Base-by-base conservation (phyloP, 1,284 basidiomycete species). In the Neotropicomus parvogracilis region DNA sequence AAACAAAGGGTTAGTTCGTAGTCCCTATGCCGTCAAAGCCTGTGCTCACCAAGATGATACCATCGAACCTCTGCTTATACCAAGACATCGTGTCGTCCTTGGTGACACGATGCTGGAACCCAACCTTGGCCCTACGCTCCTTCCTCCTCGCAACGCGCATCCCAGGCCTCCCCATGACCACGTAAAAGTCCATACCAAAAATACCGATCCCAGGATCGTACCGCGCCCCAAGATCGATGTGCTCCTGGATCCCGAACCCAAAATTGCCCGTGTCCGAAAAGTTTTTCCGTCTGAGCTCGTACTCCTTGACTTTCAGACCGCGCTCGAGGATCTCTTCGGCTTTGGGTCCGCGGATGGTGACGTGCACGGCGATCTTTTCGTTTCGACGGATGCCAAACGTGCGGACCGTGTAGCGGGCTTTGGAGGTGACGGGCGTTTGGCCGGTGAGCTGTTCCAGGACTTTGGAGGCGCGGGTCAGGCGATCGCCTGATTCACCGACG, bases 321-420 rank as follows among this genome's bases (percentile, higher is more conserved):
- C 97, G 93, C 81, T 99, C 97, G 64, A 99, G 81, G 72, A 97
- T 98, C 75, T 99, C 95, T 83, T 99, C 95, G 45, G 95, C 95
- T 78, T 99, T 99, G 65, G 95, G 95, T 43, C 95, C 95, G 61
- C 95, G 93, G 77, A 99, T 97, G 69, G 95, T 99, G 69, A 99
- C 95, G 78, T 99, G 95, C 64, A 90, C 91, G 49, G 97, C 97
- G 69, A 99, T 99, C 85, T 99, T 98, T 79, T 99, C 97, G 82
- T 99, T 99, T 79, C 95, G 91, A 72, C 97, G 91, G 80, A 99
- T 99, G 72, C 92, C 90, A 79, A 99, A 99, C 51, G 91, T 91
- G 67, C 95, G 94, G 74, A 99, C 93, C 65, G 97, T 99, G 90
- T 97, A 99, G 64, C 95, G 92, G 56, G 95, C 95, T 83, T 98